Evolutionary conservation across 208 protist genomes (phyloP), one percentile per base, ranked within the genome.

Genomic region (Porcisia deanei): DNA sequence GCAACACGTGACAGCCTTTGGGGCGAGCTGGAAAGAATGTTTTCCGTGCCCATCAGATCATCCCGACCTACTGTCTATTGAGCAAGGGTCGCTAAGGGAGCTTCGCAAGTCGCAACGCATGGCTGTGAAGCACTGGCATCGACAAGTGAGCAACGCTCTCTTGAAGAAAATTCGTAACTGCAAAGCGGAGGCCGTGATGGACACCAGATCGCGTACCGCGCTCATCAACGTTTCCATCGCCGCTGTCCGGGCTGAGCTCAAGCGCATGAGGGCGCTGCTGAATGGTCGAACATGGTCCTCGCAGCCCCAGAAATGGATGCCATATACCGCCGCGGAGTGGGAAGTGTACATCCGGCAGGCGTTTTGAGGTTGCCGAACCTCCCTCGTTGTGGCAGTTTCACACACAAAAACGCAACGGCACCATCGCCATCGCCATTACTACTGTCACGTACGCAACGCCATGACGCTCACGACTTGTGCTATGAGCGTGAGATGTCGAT

Each of bases 121-220:
- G 80, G 90, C 91, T 14, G 74, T 94, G 41, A 97, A 97, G 61
- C 73, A 82, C 45, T 97, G 91, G 90, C 79, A 91, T 76, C 76
- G 79, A 30, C 71, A 77, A 39, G 90, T 90, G 4, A 78, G 81
- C 22, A 53, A 70, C 1, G 61, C 64, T 10, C 66, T 97, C 30
- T 58, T 76, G 12, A 71, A 47, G 16, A 90, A 88, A 73, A 87
- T 95, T 58, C 49, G 64, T n/a, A 76, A 90, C 45, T 89, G 93
- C 79, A 80, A 83, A 18, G 76, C 60, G 4, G 83, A 91, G 72
- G 81, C 81, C 18, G 83, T 95, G 58, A 86, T 94, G 82, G 86
- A 92, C 63, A 74, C 72, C 20, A 73, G 69, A 5, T 85, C 88
- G 45, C 84, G 93, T 9, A 81, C 76, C 25, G 64, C 74, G 65